These are phyloP conservation scores for Hortaea werneckii DNA, from an alignment of 2,329 filamentous ascomycete species.

Conservation along the genomic window DNA sequence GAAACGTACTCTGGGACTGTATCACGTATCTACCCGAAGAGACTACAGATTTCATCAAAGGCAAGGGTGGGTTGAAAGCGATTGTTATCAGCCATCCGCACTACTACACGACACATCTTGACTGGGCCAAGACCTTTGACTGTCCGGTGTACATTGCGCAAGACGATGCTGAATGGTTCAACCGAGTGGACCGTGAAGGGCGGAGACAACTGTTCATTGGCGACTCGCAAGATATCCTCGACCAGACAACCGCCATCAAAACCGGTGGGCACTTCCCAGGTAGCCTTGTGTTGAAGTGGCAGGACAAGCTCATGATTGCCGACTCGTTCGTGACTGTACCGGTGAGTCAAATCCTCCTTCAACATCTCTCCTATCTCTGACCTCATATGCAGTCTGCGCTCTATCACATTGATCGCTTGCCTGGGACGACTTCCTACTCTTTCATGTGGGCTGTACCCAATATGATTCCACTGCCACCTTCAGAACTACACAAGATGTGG, in stretches of 20 bases:
- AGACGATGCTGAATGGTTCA: slow-evolving; percentile 59
- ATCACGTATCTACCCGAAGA: slow-evolving; percentile 57
- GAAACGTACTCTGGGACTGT: slow-evolving; percentile 74
- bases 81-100: slow-evolving; percentile 62
- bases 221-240: slow-evolving; percentile 24
- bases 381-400: slow-evolving; percentile 19
- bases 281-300: slow-evolving; percentile 56
- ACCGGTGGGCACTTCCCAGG: slow-evolving; percentile 73
- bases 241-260: slow-evolving; percentile 54
- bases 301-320: slow-evolving; percentile 56
- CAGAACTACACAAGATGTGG: slow-evolving; percentile 61
- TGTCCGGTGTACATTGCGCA: slow-evolving; percentile 60
- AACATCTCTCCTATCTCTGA: not conserved
- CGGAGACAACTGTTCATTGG: slow-evolving; percentile 39
- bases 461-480: slow-evolving; percentile 57
- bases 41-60: slow-evolving; percentile 50
- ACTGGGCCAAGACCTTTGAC: slow-evolving; percentile 59
- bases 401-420: slow-evolving; percentile 30
- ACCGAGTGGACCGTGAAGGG: slow-evolving; percentile 31
- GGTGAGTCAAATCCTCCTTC: slow-evolving; percentile 21
- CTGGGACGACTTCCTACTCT: slow-evolving; percentile 44
- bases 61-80: slow-evolving; percentile 55
- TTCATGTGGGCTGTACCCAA: slow-evolving; percentile 75
- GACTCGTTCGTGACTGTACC: slow-evolving; percentile 68
- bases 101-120: slow-evolving; percentile 66